Base-by-base conservation (phyloP, 108 stramenopile species). In the Nannochloropsis salina region DNA sequence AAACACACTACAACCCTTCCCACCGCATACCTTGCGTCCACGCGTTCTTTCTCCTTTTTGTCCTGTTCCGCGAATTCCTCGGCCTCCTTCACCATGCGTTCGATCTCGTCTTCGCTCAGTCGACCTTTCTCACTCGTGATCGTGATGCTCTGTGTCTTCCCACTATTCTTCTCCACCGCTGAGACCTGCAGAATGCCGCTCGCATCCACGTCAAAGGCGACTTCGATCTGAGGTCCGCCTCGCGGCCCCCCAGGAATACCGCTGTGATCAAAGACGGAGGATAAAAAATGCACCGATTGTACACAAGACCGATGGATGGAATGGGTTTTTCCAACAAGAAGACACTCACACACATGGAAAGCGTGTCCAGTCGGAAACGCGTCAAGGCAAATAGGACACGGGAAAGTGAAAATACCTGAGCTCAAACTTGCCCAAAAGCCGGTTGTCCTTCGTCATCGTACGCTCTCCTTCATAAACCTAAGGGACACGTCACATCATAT, bases 391-490 rank as follows among this genome's bases (percentile, higher is more conserved):
- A 31, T 31, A 31, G 31, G 31, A 31, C 31, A 31, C 31, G 8
- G 8, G 61, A 74, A n/a, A n/a, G 61, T n/a, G 61, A n/a, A 6
- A 15, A 0, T 74, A 74, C 42, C 92, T 92, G 44, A 99, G 94
- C 86, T 97, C 96, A 86, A 99, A 99, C 88, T 95, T 92, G 88
- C 98, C 98, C 42, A 99, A 92, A 2, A 94, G 89, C 83, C 95
- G 96, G 86, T 99, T 99, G 88, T 97, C 94, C 85, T 95, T 95
- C 31, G 95, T 96, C 96, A 95, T 96, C 61, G 94, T 86, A 81
- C 98, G 95, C 89, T 99, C 98, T 80, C 98, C 98, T 90, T 99
- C 97, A 86, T 93, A 99, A 0, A 99, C 98, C 86, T 97, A 93
- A 42, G 41, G 74, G 20, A 80, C 44, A n/a, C 18, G 2, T 85